Conservation (phyloP, 192 early-diverging fungal species). For the Backusella macrospora region DNA sequence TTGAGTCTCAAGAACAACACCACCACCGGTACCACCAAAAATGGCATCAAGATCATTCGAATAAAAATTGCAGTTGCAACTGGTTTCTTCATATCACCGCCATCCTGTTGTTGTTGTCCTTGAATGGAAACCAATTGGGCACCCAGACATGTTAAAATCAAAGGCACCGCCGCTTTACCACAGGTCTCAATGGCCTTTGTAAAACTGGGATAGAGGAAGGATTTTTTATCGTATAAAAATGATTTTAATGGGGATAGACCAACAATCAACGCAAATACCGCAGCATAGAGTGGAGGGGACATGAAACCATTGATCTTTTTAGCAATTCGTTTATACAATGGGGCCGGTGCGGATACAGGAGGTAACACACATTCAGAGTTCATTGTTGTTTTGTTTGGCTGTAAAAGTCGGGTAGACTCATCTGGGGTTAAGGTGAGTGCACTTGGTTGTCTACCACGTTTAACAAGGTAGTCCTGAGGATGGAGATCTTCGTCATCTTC, state of each 20-base stretch:
- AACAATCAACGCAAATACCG: conserved; percentile 63
- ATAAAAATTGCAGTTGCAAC: conserved; percentile 35
- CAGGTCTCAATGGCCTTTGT: conserved; percentile 71
- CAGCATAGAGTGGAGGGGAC: conserved; percentile 76
- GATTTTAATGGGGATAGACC: conserved; percentile 66
- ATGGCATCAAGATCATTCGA: conserved; percentile 44
- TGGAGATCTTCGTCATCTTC: background rate
- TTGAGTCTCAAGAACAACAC: conserved; percentile 28
- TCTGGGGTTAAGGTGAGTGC: background rate
- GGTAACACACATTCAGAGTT: no score
- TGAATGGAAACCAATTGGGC: conserved; percentile 54
- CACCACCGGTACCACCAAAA: conserved; percentile 44
- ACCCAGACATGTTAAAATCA: conserved; percentile 77
- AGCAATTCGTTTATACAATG: background rate
- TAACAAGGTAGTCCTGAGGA: background rate
- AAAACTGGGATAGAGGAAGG: conserved; percentile 53
- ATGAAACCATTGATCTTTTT: conserved; percentile 42
- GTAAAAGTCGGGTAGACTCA: conserved; percentile 2
- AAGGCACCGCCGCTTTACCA: conserved; percentile 76
- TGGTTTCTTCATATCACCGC: conserved; percentile 39
- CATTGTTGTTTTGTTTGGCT: background rate
- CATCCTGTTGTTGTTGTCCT: conserved; percentile 17
- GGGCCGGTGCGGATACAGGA: background rate
- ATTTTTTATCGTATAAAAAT: conserved; percentile 59
- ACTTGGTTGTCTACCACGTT: conserved; percentile 5